phyloP scores from a whole-genome alignment of 1,139 yeast genomes.

The Blastobotrys persicus region DNA sequence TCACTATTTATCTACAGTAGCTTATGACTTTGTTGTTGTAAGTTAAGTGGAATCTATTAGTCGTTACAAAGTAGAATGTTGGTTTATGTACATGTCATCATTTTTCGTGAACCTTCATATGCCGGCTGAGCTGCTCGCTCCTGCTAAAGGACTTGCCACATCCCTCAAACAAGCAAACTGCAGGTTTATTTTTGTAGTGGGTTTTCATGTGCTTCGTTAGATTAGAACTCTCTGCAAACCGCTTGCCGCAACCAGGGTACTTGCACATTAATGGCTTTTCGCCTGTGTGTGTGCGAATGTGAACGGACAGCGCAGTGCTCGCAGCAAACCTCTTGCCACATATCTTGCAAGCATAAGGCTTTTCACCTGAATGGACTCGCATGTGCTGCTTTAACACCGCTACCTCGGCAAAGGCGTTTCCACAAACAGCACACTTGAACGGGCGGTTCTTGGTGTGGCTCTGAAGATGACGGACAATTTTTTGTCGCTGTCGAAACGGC shows the following conservation, averaged over 20 bases:
- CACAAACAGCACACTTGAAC: conserved; percentile 64
- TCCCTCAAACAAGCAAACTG: neutral
- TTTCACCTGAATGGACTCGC: conserved; percentile 83
- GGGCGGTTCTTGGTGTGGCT: conserved; percentile 86
- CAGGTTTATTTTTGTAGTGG: conserved; percentile 31
- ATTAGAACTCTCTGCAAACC: conserved; percentile 87
- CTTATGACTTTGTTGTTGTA: too few species aligned
- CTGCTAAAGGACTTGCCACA: neutral
- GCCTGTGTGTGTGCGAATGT: conserved; percentile 84
- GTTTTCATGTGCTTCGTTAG: conserved; percentile 79
- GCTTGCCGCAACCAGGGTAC: conserved; percentile 74
- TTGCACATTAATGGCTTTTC: conserved; percentile 84
- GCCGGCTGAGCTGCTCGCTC: neutral
- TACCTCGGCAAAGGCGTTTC: conserved; percentile 66
- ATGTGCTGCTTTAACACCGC: conserved; percentile 69
- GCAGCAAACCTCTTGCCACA: conserved; percentile 77
- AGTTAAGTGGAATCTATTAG: neutral
- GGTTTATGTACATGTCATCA: neutral
- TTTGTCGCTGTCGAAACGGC: conserved; percentile 78
- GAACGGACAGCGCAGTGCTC: conserved; percentile 56
- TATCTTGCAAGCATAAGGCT: conserved; percentile 75
- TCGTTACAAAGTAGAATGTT: neutral
- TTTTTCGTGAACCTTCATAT: neutral
- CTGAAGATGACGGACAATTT: conserved; percentile 78
- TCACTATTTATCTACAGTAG: too few species aligned